Conservation (phyloP, 2,329 filamentous ascomycete genomes). For the Colletotrichum karsti region DNA sequence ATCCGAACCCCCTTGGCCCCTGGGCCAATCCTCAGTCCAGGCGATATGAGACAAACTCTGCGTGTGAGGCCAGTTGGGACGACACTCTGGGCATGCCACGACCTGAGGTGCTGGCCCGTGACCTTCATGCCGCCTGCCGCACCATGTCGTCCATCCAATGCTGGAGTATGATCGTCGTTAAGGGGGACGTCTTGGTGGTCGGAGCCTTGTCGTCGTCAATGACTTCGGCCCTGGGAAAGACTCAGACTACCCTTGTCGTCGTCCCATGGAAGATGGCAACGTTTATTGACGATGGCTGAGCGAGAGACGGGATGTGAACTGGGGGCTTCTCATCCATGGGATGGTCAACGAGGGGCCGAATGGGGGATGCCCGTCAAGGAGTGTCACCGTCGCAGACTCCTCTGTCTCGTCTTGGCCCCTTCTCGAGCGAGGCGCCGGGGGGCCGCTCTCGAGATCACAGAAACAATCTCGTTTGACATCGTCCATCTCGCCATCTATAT, state of each 20-base stretch:
- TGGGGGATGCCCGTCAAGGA: not conserved
- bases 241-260: not conserved
- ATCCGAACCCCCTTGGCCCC: conserved; percentile 10
- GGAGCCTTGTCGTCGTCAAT: not conserved
- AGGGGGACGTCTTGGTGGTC: not conserved
- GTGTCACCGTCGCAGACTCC: conserved; percentile 17
- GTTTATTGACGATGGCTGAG: not conserved
- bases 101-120: conserved; percentile 12
- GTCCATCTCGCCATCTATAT: conserved; percentile 2
- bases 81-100: conserved; percentile 4
- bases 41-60: conserved; percentile 14
- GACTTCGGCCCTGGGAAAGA: not conserved
- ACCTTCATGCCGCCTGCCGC: conserved; percentile 27
- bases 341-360: not conserved
- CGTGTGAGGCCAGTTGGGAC: conserved; percentile 17
- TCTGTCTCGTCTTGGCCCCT: conserved; percentile 8
- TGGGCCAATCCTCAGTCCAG: conserved; percentile 9
- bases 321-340: not conserved
- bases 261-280: not conserved
- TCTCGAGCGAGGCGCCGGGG: too few species aligned
- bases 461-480: conserved; percentile 8
- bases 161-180: conserved; percentile 26
- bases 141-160: conserved; percentile 20
- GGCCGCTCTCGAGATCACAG: too few species aligned
- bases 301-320: not conserved